Base-by-base conservation (phyloP, 192 early-diverging fungal genomes). In the Dimargaris verticillata region DNA sequence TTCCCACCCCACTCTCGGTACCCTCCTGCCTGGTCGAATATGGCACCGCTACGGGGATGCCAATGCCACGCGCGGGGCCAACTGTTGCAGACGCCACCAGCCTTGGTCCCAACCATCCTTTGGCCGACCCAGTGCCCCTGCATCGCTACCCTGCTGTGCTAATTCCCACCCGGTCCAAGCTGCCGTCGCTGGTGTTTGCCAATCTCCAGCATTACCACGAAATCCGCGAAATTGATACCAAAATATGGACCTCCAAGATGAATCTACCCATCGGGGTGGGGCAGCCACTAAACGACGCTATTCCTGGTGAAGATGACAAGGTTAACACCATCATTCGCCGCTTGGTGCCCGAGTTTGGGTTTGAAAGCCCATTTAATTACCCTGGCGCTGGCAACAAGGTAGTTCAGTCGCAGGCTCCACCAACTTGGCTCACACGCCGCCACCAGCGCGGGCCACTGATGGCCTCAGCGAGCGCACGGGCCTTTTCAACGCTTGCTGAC, bases 191-290 rank as follows among this genome's bases (percentile, higher is more conserved):
- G 61, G 25, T 59, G n/a, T 59, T 44, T 26, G 26, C 49, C 2
- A 87, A 81, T 64, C 64, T 82, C 26, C 70, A 79, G 29, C 66
- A 69, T 33, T 62, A 82, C 47, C 61, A 65, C 57, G 62, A 64
- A 47, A 80, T 86, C 47, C 81, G 83, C 50, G 72, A 74, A 26
- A 63, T 82, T 9, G 77, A 83, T 54, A 59, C 63, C 62, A 83
- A 81, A 63, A 81, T 86, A 64, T 70, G 80, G 67, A 70, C 80
- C 11, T 64, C 69, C 14, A 69, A 73, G 69, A 68, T 74, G 44
- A 80, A 74, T 61, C 45, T 65, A n/a, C 70, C 73, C 12, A 48
- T 71, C 12, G 70, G 71, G 11, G 54, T 67, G 28, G 44, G 64
- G 50, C 22, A 18, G 22, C 33, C 33, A 38, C 33, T 38, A 38